A percentile compares a stretch with the other conserved stretches of the same genome.
Conservation (phyloP, 2,329 filamentous ascomycete species). For the Fusarium sp. region DNA sequence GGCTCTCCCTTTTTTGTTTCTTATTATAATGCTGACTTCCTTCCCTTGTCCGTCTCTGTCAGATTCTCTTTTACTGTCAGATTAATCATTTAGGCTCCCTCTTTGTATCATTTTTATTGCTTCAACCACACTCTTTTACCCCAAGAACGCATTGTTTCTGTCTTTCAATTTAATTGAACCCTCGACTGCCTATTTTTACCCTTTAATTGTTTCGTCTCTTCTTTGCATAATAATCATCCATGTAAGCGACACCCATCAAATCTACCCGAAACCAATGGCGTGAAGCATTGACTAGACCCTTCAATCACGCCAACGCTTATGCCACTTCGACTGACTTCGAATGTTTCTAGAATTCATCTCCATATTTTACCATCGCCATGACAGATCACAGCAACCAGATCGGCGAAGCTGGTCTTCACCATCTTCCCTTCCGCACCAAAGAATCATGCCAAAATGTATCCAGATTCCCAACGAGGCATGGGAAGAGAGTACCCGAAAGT, state of each 20-base stretch:
- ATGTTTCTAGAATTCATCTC: conserved; percentile 10
- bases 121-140: conserved; percentile 6
- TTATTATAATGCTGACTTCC: conserved; percentile 26
- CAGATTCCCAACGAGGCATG: background rate
- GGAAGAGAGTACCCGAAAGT: conserved; percentile 48
- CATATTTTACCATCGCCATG: conserved; percentile 25
- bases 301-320: background rate
- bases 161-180: conserved; percentile 22
- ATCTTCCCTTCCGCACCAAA: conserved; percentile 43
- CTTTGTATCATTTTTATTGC: conserved; percentile 17
- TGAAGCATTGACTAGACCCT: background rate
- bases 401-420: conserved; percentile 44
- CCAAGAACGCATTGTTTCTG: conserved; percentile 6
- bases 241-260: conserved; percentile 7
- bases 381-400: conserved; percentile 24
- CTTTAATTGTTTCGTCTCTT: background rate
- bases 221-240: conserved; percentile 3
- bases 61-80: background rate
- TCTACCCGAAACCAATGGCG: conserved; percentile 1
- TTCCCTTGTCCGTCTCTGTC: background rate
- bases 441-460: conserved; percentile 31
- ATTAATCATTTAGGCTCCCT: conserved; percentile 11
- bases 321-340: background rate
- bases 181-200: background rate
- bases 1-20: conserved; percentile 12